Evolutionary conservation across 257 asterid genomes (phyloP).

Genomic region (Primulina eburnea): DNA sequence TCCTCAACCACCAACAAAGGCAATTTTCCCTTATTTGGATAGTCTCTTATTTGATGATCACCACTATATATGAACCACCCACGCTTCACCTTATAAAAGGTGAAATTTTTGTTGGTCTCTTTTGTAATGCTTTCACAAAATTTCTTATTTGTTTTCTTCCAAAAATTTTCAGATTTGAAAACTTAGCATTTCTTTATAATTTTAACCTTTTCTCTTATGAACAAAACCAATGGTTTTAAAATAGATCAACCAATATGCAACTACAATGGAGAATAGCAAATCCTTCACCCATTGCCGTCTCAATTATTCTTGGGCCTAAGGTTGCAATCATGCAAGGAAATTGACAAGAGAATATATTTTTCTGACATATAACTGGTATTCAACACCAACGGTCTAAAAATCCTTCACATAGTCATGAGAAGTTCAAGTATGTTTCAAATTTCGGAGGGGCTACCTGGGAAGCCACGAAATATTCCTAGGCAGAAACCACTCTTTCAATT

Average conservation of each 20-base stretch:
- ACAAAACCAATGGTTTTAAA: neutral
- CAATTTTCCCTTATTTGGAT: neutral
- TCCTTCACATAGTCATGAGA: conserved; percentile 1
- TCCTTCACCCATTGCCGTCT: neutral
- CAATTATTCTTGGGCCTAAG: neutral
- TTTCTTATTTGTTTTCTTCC: too few relatives aligned
- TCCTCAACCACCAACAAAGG: neutral
- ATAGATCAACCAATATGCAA: neutral
- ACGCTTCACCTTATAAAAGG: too few relatives aligned
- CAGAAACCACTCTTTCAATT: neutral
- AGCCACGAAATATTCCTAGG: neutral
- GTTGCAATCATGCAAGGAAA: neutral
- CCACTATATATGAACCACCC: neutral
- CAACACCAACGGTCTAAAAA: neutral
- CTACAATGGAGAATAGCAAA: neutral
- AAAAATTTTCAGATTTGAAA: neutral
- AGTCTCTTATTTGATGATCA: neutral
- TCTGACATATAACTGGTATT: neutral
- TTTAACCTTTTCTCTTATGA: too few relatives aligned
- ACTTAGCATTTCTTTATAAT: neutral
- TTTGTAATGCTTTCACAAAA: neutral
- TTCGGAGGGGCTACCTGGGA: conserved; percentile 29
- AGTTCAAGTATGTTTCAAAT: neutral
- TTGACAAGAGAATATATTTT: conserved; percentile 3
- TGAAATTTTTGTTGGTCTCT: neutral